phyloP scores from a whole-genome alignment of 768 basidiomycete genomes.

The Psilocybe cyanescens region DNA sequence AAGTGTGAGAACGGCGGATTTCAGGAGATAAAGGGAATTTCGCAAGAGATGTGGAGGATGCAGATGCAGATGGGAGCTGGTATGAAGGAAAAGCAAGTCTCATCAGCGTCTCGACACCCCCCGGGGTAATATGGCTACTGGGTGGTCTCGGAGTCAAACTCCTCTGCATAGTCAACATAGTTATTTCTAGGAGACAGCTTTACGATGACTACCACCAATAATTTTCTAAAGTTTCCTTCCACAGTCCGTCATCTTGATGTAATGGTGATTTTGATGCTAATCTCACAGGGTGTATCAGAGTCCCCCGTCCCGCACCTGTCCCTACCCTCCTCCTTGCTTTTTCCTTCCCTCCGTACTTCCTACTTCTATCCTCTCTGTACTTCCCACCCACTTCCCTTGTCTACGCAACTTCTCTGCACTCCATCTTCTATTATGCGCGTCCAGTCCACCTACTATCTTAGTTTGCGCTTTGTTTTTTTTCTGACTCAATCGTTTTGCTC shows the following conservation, averaged over 20 bases:
- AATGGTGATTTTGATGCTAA: slow-evolving; percentile 2
- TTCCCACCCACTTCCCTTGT: too few species aligned
- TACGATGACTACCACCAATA: slow-evolving; percentile 10
- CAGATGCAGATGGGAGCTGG: slow-evolving; percentile 8
- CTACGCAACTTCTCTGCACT: too few species aligned
- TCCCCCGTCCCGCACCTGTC: too few species aligned
- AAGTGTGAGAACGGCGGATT: slow-evolving; percentile 49
- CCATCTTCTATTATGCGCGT: too few species aligned
- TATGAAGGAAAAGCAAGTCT: slow-evolving; percentile 11
- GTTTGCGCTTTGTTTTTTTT: too few species aligned
- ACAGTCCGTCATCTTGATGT: slow-evolving; percentile 7
- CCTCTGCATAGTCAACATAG: slow-evolving; percentile 2
- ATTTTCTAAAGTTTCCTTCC: too few species aligned
- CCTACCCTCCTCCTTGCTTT: too few species aligned
- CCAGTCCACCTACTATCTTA: too few species aligned
- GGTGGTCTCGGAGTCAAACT: slow-evolving; percentile 14
- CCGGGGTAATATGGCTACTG: slow-evolving; percentile 12
- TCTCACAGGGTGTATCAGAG: too few species aligned
- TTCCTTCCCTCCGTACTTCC: too few species aligned
- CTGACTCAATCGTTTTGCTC: too few species aligned
- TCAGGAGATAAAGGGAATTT: slow-evolving; percentile 16
- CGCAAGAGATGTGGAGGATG: slow-evolving; percentile 23
- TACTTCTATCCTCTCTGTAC: too few species aligned
- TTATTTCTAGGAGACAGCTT: slow-evolving; percentile 11
- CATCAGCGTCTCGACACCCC: slow-evolving; percentile 17